phyloP scores from a whole-genome alignment of 371 early-diverging fungal species.

The Coemansia sp. region DNA sequence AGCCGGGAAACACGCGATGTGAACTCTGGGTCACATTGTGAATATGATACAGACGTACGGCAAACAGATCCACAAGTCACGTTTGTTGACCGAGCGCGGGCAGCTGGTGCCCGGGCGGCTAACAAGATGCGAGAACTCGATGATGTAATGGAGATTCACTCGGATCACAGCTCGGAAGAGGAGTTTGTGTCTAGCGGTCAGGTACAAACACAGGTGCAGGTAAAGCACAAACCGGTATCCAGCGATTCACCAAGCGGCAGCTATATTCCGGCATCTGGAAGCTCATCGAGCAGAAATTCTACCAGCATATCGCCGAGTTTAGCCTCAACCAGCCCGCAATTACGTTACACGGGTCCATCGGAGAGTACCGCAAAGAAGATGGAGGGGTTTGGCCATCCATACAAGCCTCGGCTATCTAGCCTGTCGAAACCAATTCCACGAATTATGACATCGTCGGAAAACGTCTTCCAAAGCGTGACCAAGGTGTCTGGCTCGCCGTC shows the following conservation, averaged over 20 bases:
- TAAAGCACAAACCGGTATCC: not conserved
- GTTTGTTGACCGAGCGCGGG: constrained; percentile 5
- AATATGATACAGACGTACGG: not conserved
- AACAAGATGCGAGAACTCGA: not conserved
- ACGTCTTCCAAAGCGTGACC: not conserved
- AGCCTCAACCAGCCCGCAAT: not conserved
- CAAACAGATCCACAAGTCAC: not conserved
- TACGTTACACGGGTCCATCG: not conserved
- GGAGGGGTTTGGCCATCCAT: constrained; percentile 14
- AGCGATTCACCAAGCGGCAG: not conserved
- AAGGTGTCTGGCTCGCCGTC: not conserved
- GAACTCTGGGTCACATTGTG: not conserved
- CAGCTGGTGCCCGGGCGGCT: constrained; percentile 6
- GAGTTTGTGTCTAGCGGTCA: constrained; percentile 3
- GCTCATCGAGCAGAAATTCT: not conserved
- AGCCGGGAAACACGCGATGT: not conserved
- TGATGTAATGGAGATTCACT: constrained; percentile 17
- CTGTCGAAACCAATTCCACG: not conserved
- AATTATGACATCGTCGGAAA: not conserved
- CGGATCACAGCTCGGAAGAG: constrained; percentile 23
- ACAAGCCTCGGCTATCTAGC: not conserved
- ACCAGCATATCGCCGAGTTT: not conserved
- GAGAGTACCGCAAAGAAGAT: constrained; percentile 10
- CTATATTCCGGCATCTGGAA: not conserved
- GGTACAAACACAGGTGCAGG: not conserved